Evolutionary conservation across 2,329 filamentous ascomycete species (phyloP), one percentile per base, ranked within the genome.

Genomic region (Lachnellula subtilissima): DNA sequence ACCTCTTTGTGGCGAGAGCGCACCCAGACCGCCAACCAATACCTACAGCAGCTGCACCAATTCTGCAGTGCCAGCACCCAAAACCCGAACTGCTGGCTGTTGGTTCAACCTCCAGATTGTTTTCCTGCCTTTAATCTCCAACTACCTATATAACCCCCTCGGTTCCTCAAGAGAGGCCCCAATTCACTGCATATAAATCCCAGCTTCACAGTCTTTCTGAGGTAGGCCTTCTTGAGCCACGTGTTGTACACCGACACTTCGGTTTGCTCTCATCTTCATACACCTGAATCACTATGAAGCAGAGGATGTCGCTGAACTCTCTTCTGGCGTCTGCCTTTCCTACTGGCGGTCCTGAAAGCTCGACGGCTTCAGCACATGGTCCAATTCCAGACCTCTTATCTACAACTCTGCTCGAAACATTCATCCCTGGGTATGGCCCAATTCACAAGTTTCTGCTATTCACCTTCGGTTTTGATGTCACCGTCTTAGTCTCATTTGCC

Each of bases 391-490:
- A 36, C 2, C 53, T 67, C 19, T 60, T 63, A 11, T 62, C 65
- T 19, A 64, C 62, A 28, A 64, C 58, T 12, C 59, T 67, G 11
- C 59, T 70, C 5, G 68, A 70, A 40, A 62, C 64, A 2, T 65
- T 70, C 55, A 65, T 70, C 37, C 68, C 68, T 2, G 68, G 68
- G 19, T 70, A 70, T 58, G 61, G 63, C 9, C 60, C 63, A 11
- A 66, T 67, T 37, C 67, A 68, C 42, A 66, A 64, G 28, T 64
- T 69, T 42, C 45, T 68, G 22, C 64, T 70, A 23, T 58, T 57
- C 50, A 61, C 54, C 25, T 62, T 67, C 43, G 63, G 64, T 14
- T 62, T 70, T 48, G 66, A 70, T 56, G 62, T 71, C 35, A 69
- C 67, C 2, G 51, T 67, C 23, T 53, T 69, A 14, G 66, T 69